phyloP scores from a whole-genome alignment of 352 stramenopile genomes.

The Phytophthora tentaculata region DNA sequence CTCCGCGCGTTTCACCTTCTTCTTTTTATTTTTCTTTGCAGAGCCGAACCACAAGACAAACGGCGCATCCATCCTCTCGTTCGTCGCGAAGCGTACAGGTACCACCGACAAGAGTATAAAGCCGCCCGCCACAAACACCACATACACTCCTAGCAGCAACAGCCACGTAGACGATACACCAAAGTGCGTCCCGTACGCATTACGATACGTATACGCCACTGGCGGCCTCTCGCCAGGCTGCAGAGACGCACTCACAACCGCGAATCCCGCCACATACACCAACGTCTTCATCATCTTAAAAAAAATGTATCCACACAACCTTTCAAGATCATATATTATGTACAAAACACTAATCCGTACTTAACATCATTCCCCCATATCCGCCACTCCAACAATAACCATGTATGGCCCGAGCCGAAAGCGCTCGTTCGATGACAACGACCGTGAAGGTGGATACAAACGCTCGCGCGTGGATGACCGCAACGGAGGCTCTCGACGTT shows the following conservation, averaged over 20 bases:
- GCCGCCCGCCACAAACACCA: constrained; percentile 33
- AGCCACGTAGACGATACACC: constrained; percentile 52
- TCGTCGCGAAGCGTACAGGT: constrained; percentile 36
- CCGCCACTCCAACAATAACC: constrained; percentile 6
- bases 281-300: not conserved
- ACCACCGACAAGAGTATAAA: constrained; percentile 54
- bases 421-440: constrained; percentile 66
- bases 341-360: constrained; percentile 19
- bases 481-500: constrained; percentile 31
- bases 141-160: constrained; percentile 45
- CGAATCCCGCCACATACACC: not conserved
- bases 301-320: not conserved
- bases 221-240: constrained; percentile 11
- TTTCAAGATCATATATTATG: constrained; percentile 10
- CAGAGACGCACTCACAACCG: not conserved
- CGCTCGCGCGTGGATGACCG: constrained; percentile 62
- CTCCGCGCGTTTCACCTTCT: not conserved
- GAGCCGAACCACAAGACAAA: constrained; percentile 45
- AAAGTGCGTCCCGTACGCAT: constrained; percentile 67
- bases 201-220: constrained; percentile 53
- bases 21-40: constrained; percentile 4
- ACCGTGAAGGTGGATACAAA: constrained; percentile 61
- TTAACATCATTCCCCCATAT: constrained; percentile 1
- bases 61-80: constrained; percentile 31
- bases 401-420: constrained; percentile 56